Base-by-base conservation (phyloP, 352 stramenopile genomes). In the Pythium vanterpoolii region DNA sequence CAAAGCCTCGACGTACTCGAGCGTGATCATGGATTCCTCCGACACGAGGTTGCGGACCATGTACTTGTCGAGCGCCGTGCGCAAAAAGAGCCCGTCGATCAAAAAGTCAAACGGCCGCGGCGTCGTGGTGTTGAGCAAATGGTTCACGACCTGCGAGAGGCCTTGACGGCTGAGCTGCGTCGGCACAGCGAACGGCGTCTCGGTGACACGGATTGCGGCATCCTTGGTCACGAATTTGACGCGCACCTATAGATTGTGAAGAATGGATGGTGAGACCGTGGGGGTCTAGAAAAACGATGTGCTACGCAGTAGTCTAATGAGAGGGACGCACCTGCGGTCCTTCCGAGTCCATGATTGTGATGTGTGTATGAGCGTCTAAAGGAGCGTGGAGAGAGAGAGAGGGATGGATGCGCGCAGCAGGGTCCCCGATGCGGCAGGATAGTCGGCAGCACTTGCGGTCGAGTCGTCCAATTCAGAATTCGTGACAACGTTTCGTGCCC, bases 191-290 rank as follows among this genome's bases (percentile, higher is more conserved):
- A 96, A 93, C 54, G 88, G 85, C 54, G 86, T 94, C 71, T 96
- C 86, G 5, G 88, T 96, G 27, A 96, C 88, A 56, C 86, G 79
- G 66, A 96, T 91, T 28, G 84, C 73, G 27, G 71, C 75, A 73
- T 96, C 79, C 62, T 95, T 93, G 26, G 88, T 96, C 47, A 96
- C 79, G 66, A 96, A 96, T 56, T 95, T 93, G 24, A 96, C 88
- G 43, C 86, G 86, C 60, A 96, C 76, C 85, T 96, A 53, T 28
- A 26, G 5, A 8, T n/a, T n/a, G n/a, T 18, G 21, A 26, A 46
- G 7, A 21, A 42, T 16, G 28, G 14, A 5, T 43, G 1, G 39
- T 47, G 7, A n/a, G 14, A 21, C 18, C n/a, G 26, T 40, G 33
- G 30, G 40, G 11, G 39, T 27, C 31, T 30, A 42, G 38, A 33